Evolutionary conservation across 768 basidiomycete species (phyloP).

Genomic region (Trametopsis cervina): DNA sequence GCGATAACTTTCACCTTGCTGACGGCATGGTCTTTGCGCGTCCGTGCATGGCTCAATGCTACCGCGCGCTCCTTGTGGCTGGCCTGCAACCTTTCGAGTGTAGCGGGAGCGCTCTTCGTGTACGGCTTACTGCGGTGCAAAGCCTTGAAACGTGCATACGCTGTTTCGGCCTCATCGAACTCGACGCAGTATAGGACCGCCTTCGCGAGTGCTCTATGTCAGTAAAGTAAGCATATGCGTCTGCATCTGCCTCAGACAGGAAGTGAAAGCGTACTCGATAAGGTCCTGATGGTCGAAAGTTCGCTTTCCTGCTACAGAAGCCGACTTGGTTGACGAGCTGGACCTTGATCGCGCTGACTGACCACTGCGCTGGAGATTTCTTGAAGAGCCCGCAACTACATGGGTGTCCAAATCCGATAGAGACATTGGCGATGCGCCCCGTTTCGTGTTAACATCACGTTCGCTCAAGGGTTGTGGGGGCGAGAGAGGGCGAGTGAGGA

Average conservation of each 20-base stretch:
- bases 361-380: too few relatives aligned
- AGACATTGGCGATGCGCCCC: not conserved
- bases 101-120: not conserved
- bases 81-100: not conserved
- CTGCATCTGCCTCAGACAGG: too few relatives aligned
- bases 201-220: not conserved
- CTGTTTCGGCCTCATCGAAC: not conserved
- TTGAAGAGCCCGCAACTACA: not conserved
- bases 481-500: too few relatives aligned
- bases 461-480: too few relatives aligned
- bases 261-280: not conserved
- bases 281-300: not conserved
- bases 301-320: not conserved
- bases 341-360: too few relatives aligned
- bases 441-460: not conserved
- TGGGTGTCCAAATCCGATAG: not conserved
- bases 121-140: not conserved
- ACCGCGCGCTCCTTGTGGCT: not conserved
- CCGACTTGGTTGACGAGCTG: too few relatives aligned
- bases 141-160: not conserved
- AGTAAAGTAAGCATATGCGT: too few relatives aligned
- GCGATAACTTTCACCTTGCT: not conserved
- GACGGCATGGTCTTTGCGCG: not conserved
- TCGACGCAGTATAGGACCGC: not conserved
- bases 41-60: not conserved